Evolutionary conservation across 331 rosid species (phyloP), one percentile per base, ranked within the genome.

Genomic region (Saraca asoca): DNA sequence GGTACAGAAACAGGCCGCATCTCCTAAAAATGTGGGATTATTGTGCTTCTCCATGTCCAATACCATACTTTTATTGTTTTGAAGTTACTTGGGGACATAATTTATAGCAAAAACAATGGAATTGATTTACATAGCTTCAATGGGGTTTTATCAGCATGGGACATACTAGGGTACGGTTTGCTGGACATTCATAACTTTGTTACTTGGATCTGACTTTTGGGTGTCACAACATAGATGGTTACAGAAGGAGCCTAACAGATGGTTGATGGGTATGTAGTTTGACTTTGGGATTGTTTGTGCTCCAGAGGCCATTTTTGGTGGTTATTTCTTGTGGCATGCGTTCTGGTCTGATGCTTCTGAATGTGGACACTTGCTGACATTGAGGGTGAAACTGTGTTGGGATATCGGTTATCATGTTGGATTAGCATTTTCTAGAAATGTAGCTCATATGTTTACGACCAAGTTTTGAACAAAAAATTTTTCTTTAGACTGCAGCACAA

Each of bases 381-480:
- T 44, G 42, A 70, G 59, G 41, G 35, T 31, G 57, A 44, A 53
- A 76, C 62, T 42, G 17, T 19, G 35, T 46, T 51, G 65, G 79
- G 65, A 51, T 59, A 50, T 68, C 41, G 58, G 60, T 70, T 62
- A 54, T 48, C 68, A 45, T 60, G 80, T 62, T 72, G 72, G 73
- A 76, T 81, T 79, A 71, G 66, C 44, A 71, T 56, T 49, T 64
- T 48, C 7, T 77, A 76, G 79, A 80, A 59, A 55, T 75, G 43
- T 79, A 65, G 75, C 63, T 39, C 69, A 13, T 50, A 50, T 34
- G 6, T 14, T 17, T 62, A 8, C 2, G 59, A 51, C 64, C 70
- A 7, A 62, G 57, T 59, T 35, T 55, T 46, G 67, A 49, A 66
- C 51, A 10, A 54, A 24, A 53, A 62, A 38, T 60, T 8, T 42